Base-by-base conservation (phyloP, 139 green algal species). In the Tetradesmus lagerheimii region DNA sequence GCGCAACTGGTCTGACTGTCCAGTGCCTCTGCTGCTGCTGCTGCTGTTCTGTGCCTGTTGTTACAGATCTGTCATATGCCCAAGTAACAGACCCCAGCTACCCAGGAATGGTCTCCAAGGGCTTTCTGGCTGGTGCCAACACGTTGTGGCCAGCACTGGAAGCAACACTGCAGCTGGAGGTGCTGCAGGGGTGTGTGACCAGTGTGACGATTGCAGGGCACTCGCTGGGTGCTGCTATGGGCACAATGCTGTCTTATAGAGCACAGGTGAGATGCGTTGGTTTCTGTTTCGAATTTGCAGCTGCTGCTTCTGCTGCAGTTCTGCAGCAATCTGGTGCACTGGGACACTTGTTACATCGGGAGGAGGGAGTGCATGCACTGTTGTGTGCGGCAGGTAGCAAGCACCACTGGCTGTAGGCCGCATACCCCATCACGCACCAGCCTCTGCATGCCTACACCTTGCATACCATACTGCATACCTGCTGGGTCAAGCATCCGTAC, bases 281-380 rank as follows among this genome's bases (percentile, higher is more conserved):
- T 50, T 50, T 6, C 80, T 87, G 79, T 64, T 83, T 80, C 88
- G 53, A 64, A 77, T 80, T 66, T 89, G 88, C 66, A 18, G 53
- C 80, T 83, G 88, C 79, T 77, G 80, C 79, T 41, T 35, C 88
- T 85, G 74, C 71, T 85, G 71, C 85, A 2, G 41, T 8, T 85
- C 62, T 77, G 81, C 81, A 4, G 37, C 81, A 47, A 47, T n/a
- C 81, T 77, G 81, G 47, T 15, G 37, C 81, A 47, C 47, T 4
- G 66, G 89, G 1, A n/a, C 71, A 41, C 2, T 29, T 23, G 31
- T 11, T 41, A 2, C n/a, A 41, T 4, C n/a, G 41, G n/a, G 18
- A 23, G 71, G n/a, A 34, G 71, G 1, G 27, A 12, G 4, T 76
- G 66, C 66, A 37, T 34, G 23, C 25, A n/a, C 11, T 74, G 66